Conservation (phyloP, 129 eudicot species). For the Flaveria bidentis region DNA sequence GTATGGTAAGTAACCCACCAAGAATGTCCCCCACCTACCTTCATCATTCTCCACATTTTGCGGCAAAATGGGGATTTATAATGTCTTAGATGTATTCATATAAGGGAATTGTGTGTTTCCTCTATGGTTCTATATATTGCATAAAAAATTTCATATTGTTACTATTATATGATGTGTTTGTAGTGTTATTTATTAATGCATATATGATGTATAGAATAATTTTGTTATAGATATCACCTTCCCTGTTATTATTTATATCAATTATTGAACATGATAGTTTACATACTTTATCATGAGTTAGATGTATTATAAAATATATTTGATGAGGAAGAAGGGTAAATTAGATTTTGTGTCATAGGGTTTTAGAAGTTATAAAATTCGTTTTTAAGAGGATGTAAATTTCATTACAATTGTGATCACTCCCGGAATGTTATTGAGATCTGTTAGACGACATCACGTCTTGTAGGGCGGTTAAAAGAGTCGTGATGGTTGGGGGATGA, state of each 20-base stretch:
- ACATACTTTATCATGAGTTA: neutral
- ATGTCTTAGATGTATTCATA: neutral
- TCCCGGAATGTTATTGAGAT: no score
- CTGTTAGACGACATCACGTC: no score
- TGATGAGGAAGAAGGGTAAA: no score
- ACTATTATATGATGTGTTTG: no score
- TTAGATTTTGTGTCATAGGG: no score
- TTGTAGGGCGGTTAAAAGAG: no score
- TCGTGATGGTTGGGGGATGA: no score
- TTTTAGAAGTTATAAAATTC: no score
- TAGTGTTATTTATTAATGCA: neutral
- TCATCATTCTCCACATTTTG: slow-evolving; percentile 2
- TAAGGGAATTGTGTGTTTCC: neutral
- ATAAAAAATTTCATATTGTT: neutral
- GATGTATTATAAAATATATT: neutral
- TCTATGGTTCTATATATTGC: neutral
- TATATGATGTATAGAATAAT: neutral
- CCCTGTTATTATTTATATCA: neutral
- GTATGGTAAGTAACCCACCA: neutral
- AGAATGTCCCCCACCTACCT: slow-evolving; percentile 12
- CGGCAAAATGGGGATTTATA: neutral
- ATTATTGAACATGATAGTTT: neutral
- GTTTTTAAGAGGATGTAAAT: no score
- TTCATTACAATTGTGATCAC: no score
- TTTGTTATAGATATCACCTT: neutral